Evolutionary conservation across 345 rosid species (phyloP), one percentile per base, ranked within the genome.

Genomic region (Bruguiera parviflora): DNA sequence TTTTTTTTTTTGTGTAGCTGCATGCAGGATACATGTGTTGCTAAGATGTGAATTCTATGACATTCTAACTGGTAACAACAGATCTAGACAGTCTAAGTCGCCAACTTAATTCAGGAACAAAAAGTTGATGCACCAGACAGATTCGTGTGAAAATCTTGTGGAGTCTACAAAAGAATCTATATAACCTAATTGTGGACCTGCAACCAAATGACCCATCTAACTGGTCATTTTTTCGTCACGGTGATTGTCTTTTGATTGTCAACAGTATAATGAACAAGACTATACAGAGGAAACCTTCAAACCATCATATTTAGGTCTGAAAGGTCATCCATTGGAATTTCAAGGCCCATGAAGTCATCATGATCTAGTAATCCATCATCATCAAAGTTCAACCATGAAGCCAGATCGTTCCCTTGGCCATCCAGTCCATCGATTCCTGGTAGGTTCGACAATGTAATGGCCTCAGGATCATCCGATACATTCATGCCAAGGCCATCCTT

Each of bases 261-360:
- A 88, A 81, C 83, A 77, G 93, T 94, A 85, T 87, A 91, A 88
- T 81, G 74, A 87, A 82, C 83, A 87, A 79, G 86, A 83, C 92
- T 91, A 83, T 91, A 91, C 95, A 85, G 80, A 84, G 71, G 74
- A 77, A 67, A 72, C 75, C 85, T 81, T 94, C 83, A 95, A 79
- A 95, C 92, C 96, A 90, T 92, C 98, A 92, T 88, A 80, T 95
- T 86, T 65, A 95, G 77, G 83, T 90, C 98, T 61, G 97, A 81
- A 78, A 95, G 95, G 79, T 95, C 99, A 75, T 95, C 99, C 99
- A 92, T 92, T 58, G 99, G 99, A 78, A 95, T 95, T 78, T 92
- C 94, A 71, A 95, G 99, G 71, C 99, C 98, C 85, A 87, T 83
- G 69, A 88, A 90, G 78, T 90, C 98, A 21, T 21, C 74, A 64